Percentiles rank a stretch among this genome's conserved stretches.
These are phyloP conservation scores for Ophiostoma ulmi DNA, from an alignment of 2,329 filamentous ascomycete genomes.

Conservation along the genomic window DNA sequence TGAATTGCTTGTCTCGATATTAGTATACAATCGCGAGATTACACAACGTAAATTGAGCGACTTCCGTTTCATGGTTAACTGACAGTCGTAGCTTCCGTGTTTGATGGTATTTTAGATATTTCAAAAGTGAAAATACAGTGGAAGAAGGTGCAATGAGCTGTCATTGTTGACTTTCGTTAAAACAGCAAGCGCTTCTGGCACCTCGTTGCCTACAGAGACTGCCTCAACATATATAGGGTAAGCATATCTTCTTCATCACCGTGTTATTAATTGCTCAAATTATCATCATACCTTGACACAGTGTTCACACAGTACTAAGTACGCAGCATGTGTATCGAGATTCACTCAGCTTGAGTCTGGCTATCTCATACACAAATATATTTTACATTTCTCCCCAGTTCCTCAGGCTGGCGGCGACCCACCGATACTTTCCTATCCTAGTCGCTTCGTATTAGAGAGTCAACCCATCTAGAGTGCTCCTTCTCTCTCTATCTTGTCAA, in stretches of 20 bases:
- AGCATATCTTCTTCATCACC: background rate
- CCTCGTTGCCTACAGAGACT: background rate
- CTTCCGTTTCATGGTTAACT: background rate
- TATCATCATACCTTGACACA: conserved; percentile 4
- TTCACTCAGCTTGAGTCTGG: background rate
- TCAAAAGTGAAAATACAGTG: background rate
- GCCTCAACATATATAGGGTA: background rate
- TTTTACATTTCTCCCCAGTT: conserved; percentile 5
- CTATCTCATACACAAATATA: too few relatives aligned
- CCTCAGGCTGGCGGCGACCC: background rate
- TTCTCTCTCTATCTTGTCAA: background rate
- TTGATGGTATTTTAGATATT: background rate
- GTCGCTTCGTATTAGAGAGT: background rate
- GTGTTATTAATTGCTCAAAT: conserved; percentile 6
- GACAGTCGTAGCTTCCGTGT: background rate
- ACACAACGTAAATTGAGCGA: background rate
- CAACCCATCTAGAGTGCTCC: conserved; percentile 3
- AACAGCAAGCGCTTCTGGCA: too few relatives aligned
- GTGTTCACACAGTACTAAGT: background rate
- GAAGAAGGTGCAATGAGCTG: background rate
- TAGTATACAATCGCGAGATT: too few relatives aligned
- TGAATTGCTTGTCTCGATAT: too few relatives aligned
- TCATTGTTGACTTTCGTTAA: too few relatives aligned
- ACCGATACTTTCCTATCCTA: background rate
- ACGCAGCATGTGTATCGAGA: background rate